phyloP scores from a whole-genome alignment of 1,139 yeast species.

The Keqinozyma sinolaborantium region DNA sequence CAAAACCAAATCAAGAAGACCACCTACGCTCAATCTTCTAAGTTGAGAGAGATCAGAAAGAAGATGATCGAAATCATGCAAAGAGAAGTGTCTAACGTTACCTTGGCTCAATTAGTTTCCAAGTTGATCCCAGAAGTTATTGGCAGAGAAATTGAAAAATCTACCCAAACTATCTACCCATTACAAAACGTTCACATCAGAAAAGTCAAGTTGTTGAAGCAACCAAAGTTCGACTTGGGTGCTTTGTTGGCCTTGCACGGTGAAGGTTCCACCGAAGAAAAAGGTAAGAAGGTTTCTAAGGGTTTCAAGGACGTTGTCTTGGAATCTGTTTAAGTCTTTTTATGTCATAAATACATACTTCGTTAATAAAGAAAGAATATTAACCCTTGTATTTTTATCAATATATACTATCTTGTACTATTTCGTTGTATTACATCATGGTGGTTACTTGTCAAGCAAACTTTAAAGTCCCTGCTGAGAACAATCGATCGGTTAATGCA shows the following conservation, averaged over 20 bases:
- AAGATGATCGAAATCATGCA: conserved; percentile 51
- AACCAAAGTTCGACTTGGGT: conserved; percentile 52
- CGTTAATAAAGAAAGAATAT: conserved; percentile 4
- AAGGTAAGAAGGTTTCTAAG: conserved; percentile 49
- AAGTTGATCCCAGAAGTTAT: conserved; percentile 52
- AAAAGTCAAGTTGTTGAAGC: conserved; percentile 51
- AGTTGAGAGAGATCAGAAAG: conserved; percentile 50
- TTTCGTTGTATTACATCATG: not conserved
- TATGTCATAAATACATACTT: conserved; percentile 12
- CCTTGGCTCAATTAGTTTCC: conserved; percentile 49
- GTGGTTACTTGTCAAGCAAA: no score
- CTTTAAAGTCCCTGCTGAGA: no score
- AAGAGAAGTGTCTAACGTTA: conserved; percentile 49
- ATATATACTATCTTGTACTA: not conserved
- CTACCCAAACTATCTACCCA: conserved; percentile 49
- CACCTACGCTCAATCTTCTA: conserved; percentile 49
- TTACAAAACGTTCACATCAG: conserved; percentile 52
- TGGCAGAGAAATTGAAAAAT: conserved; percentile 52
- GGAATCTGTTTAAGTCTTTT: conserved; percentile 35
- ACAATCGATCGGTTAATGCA: no score
- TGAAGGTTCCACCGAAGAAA: conserved; percentile 48
- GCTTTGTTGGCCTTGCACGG: conserved; percentile 51
- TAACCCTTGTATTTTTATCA: not conserved
- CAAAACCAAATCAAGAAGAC: conserved; percentile 50
- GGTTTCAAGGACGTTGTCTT: conserved; percentile 53